A percentile compares a stretch with the other conserved stretches of the same genome.
Conservation (phyloP, 805 yeast species). For the Barnettozyma sucrosica region DNA sequence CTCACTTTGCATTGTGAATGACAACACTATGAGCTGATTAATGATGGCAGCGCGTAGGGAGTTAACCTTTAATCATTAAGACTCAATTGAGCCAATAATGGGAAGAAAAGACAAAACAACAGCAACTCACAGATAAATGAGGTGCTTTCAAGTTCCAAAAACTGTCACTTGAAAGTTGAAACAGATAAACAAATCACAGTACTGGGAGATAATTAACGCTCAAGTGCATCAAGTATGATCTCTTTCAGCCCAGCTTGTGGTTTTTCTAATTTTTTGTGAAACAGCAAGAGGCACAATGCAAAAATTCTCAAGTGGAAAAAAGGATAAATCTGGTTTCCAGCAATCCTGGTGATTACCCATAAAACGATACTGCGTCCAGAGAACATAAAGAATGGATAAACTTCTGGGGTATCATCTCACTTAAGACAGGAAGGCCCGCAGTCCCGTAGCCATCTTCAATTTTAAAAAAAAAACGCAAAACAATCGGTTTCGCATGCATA, state of each 20-base stretch:
- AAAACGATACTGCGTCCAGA: background rate
- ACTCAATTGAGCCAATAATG: background rate
- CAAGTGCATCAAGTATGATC: background rate
- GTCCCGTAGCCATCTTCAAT: background rate
- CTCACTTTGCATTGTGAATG: background rate
- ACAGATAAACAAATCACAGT: conserved; percentile 1
- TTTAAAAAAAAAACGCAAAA: no score
- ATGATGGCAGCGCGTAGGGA: background rate
- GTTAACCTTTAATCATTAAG: background rate
- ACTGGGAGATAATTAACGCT: background rate
- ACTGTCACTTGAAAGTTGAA: conserved; percentile 1
- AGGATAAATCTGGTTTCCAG: background rate
- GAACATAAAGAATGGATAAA: background rate
- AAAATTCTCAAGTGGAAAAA: background rate
- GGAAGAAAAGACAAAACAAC: conserved; percentile 2
- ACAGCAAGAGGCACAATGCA: conserved; percentile 1
- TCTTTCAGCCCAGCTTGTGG: background rate
- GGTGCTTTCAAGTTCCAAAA: background rate
- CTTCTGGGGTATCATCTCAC: background rate
- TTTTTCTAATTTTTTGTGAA: conserved; percentile 8
- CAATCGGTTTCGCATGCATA: background rate
- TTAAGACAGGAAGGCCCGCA: background rate
- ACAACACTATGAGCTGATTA: background rate
- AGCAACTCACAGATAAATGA: background rate
- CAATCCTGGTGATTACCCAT: background rate